phyloP scores from a whole-genome alignment of 2,329 filamentous ascomycete species.

The Xylariales sp. region DNA sequence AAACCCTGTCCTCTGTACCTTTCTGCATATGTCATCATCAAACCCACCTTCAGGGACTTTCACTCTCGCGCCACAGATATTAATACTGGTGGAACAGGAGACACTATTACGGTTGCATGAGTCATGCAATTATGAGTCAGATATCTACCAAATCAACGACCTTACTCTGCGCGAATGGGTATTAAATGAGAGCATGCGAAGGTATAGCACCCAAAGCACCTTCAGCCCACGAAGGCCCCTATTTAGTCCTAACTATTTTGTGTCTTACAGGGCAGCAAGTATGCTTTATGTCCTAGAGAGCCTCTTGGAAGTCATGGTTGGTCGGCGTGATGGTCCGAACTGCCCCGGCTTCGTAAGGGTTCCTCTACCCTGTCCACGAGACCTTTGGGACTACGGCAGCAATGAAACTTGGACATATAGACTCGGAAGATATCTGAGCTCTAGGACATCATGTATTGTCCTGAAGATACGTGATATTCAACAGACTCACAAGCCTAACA shows the following conservation, averaged over 20 bases:
- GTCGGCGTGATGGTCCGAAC: neutral
- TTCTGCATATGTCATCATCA: neutral
- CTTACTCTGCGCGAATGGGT: constrained; percentile 1
- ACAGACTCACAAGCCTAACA: neutral
- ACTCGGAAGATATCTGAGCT: constrained; percentile 11
- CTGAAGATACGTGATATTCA: constrained; percentile 12
- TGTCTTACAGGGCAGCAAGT: constrained; percentile 10
- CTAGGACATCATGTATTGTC: neutral
- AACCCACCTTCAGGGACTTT: too few relatives aligned
- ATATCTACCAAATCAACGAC: neutral
- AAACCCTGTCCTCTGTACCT: neutral
- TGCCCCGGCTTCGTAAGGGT: constrained; percentile 9
- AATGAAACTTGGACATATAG: constrained; percentile 16
- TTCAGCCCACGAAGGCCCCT: too few relatives aligned
- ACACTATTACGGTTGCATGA: neutral
- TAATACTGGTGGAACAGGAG: neutral
- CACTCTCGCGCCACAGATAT: too few relatives aligned
- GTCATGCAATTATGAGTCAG: neutral
- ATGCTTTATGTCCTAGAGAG: constrained; percentile 15
- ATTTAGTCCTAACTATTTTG: too few relatives aligned
- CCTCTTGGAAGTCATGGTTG: constrained; percentile 14
- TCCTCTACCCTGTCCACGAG: constrained; percentile 14
- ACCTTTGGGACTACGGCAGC: constrained; percentile 18
- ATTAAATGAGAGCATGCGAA: constrained; percentile 3
- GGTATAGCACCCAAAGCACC: too few relatives aligned